Evolutionary conservation across 1,284 basidiomycete genomes (phyloP).

Genomic region (Ganoderma sp.): DNA sequence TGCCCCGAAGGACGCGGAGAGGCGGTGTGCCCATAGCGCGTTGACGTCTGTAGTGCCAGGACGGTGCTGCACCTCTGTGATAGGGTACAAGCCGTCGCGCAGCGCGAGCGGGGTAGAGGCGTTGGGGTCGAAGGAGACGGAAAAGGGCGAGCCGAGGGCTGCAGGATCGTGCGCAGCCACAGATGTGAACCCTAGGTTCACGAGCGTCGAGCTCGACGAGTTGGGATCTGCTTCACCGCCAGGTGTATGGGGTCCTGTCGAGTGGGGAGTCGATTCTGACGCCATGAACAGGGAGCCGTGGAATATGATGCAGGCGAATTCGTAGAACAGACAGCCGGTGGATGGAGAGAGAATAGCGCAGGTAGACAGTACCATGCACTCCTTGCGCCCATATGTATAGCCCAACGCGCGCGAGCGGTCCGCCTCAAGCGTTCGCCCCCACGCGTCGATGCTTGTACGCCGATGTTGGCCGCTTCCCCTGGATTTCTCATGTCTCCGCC

Average conservation of each 20-base stretch:
- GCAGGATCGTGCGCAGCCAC: not conserved
- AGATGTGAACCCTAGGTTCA: conserved; percentile 12
- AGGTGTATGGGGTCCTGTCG: conserved; percentile 18
- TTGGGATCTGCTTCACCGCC: conserved; percentile 16
- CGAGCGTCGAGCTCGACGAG: conserved; percentile 33
- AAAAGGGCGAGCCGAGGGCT: conserved; percentile 31
- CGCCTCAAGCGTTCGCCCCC: not conserved
- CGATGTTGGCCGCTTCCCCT: conserved; percentile 12
- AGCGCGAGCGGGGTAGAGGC: conserved; percentile 19
- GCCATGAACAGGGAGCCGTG: conserved; percentile 8
- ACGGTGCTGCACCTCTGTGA: conserved; percentile 1
- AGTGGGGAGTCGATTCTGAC: conserved; percentile 16
- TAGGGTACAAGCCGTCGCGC: conserved; percentile 17
- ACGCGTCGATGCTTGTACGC: conserved; percentile 8
- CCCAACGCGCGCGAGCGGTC: conserved; percentile 15
- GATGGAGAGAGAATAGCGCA: not conserved
- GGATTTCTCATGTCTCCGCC: conserved; percentile 23
- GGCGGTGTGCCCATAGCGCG: conserved; percentile 36
- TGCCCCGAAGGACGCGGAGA: conserved; percentile 46
- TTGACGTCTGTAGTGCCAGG: conserved; percentile 10
- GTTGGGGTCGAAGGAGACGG: conserved; percentile 36
- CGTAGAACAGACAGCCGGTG: no score
- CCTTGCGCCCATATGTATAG: conserved; percentile 11
- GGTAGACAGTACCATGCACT: not conserved
- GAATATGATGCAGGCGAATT: not conserved